Conservation (phyloP, 1,284 basidiomycete species). For the Microstroma glucosiphilum region DNA sequence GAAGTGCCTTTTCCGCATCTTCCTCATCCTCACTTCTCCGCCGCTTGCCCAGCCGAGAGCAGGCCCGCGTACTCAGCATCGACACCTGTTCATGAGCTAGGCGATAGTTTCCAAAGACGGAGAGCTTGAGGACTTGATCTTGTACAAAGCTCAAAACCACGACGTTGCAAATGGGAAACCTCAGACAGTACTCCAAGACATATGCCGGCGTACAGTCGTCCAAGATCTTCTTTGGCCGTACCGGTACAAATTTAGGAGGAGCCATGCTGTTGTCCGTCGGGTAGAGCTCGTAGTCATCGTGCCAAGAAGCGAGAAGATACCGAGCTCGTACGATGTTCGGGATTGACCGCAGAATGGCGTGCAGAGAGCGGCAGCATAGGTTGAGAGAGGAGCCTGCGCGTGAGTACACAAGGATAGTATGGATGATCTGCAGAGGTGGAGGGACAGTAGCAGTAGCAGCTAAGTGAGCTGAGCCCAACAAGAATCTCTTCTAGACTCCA, state of each 20-base stretch:
- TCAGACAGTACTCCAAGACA: constrained; percentile 14
- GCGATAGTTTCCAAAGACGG: neutral
- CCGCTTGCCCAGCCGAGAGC: no score
- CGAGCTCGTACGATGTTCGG: neutral
- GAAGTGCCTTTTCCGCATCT: no score
- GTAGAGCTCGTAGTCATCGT: neutral
- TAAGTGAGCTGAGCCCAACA: neutral
- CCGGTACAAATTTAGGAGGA: neutral
- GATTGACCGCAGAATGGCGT: neutral
- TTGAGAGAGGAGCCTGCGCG: neutral
- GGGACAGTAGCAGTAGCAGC: neutral
- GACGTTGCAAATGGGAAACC: constrained; percentile 10
- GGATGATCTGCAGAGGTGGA: neutral
- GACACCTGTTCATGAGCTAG: neutral
- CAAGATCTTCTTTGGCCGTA: neutral
- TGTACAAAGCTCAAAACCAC: neutral
- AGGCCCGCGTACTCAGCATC: no score
- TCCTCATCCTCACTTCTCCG: neutral
- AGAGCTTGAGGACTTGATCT: neutral
- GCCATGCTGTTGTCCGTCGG: neutral
- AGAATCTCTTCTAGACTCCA: neutral
- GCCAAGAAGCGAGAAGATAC: neutral
- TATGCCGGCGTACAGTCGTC: neutral
- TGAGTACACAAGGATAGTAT: neutral
- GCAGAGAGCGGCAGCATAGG: neutral